A percentile compares a stretch with the other conserved stretches of the same genome.
These are phyloP conservation scores for Salvia miltiorrhiza DNA, from an alignment of 257 asterid species.

Conservation along the genomic window DNA sequence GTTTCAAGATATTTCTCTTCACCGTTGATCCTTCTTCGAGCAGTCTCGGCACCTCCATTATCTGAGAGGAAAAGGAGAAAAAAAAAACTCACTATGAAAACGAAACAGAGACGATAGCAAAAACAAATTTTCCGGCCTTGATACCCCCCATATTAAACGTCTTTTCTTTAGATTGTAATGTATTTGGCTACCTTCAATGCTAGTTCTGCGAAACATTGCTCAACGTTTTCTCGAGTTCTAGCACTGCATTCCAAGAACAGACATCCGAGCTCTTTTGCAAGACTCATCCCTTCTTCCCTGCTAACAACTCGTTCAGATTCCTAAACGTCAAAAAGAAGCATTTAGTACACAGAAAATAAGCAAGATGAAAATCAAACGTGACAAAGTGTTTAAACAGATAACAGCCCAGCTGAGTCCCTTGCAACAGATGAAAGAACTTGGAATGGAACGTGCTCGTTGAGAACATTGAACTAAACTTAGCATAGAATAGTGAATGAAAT, in stretches of 20 bases:
- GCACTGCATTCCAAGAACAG: conserved; percentile 90
- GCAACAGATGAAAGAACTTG: neutral
- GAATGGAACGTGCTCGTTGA: neutral
- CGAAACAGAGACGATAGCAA: neutral
- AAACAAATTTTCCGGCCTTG: neutral
- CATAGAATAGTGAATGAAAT: neutral
- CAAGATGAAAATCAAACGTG: neutral
- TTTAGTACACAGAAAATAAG: neutral
- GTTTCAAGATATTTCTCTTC: conserved; percentile 78
- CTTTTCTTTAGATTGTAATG: neutral
- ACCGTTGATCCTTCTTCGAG: conserved; percentile 79
- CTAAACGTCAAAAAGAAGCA: conserved; percentile 31
- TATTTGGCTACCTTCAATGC: conserved; percentile 55
- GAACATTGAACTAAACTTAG: neutral
- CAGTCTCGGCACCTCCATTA: conserved; percentile 91
- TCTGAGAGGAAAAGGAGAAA: conserved; percentile 35
- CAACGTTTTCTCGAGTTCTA: conserved; percentile 83
- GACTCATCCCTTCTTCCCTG: conserved; percentile 73
- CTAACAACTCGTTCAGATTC: conserved; percentile 78
- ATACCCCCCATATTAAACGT: neutral
- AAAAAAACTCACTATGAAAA: neutral
- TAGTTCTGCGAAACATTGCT: conserved; percentile 74
- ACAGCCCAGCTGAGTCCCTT: neutral
- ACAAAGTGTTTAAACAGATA: neutral
- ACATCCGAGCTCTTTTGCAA: conserved; percentile 77